Evolutionary conservation across 75 land plant genomes (phyloP).

Genomic region (Cunninghamia lanceolata): DNA sequence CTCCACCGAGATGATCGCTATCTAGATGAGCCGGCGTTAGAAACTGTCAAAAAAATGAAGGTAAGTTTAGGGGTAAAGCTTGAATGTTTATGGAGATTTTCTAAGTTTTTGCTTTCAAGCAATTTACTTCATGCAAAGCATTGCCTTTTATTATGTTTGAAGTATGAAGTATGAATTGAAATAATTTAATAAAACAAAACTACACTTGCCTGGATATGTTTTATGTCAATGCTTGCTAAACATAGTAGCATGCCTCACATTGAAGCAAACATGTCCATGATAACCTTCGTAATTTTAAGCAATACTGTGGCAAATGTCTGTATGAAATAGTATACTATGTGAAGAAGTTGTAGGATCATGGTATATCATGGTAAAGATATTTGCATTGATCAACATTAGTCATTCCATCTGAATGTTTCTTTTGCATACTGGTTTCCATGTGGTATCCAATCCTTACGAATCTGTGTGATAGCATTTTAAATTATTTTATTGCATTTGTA

Average conservation of each 20-base stretch:
- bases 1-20: slow-evolving; percentile 85
- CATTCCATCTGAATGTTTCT: neutral
- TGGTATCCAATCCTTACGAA: neutral
- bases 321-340: neutral
- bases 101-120: neutral
- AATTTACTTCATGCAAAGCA: neutral
- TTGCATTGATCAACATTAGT: neutral
- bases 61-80: slow-evolving; percentile 27
- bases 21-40: slow-evolving; percentile 75
- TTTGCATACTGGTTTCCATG: neutral
- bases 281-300: neutral
- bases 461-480: neutral
- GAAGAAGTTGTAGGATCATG: neutral
- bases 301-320: neutral
- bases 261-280: neutral
- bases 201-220: neutral
- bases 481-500: neutral
- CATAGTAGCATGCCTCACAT: neutral
- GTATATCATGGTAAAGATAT: neutral
- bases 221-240: neutral
- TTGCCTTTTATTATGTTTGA: neutral
- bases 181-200: too few relatives aligned
- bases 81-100: neutral
- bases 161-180: neutral
- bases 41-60: slow-evolving; percentile 81